Evolutionary conservation across 108 stramenopile genomes (phyloP), one percentile per base, ranked within the genome.

Genomic region (Pelagomonas calceolata): DNA sequence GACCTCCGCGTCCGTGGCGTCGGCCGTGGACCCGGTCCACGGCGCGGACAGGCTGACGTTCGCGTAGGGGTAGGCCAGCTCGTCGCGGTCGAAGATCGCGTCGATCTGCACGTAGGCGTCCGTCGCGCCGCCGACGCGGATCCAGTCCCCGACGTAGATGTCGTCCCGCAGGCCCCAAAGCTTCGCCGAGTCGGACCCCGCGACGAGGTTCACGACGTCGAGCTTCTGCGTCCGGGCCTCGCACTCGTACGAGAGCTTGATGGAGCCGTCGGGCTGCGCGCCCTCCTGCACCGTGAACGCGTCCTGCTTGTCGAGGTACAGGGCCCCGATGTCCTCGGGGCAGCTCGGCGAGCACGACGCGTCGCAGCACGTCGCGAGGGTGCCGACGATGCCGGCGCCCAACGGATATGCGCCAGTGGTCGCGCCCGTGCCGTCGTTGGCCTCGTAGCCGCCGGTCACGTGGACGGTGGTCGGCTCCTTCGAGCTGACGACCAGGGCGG

Each of bases 241-340:
- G 69, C 90, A 90, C 71, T 84, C 78, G 76, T 90, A 90, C 18
- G 80, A 77, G 30, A 90, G 76, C 68, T 83, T 75, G 63, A 89
- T 81, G 66, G 75, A 77, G 9, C 90, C 88, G 35, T 76, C 81
- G 0, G 88, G 88, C 74, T 90, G 88, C 67, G 84, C 82, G 37
- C 89, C 89, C 63, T 86, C 81, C 60, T 71, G 60, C 35, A 66
- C 29, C 71, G 80, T 79, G 34, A 79, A 44, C 36, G 83, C 78
- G 69, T 39, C 63, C 31, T 72, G 76, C 18, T 71, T 75, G 9
- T 75, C 65, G 44, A 76, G 70, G 44, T 76, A 66, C 33, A 14
- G 0, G 16, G 7, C 3, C 15, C 66, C 66, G 12, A 33, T 1
- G 15, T 39, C 39, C 31, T 39, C 69, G 29, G 69, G 36, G 51